Evolutionary conservation across 805 yeast species (phyloP), one percentile per base, ranked within the genome.

Genomic region (Tetrapisispora fleetii): DNA sequence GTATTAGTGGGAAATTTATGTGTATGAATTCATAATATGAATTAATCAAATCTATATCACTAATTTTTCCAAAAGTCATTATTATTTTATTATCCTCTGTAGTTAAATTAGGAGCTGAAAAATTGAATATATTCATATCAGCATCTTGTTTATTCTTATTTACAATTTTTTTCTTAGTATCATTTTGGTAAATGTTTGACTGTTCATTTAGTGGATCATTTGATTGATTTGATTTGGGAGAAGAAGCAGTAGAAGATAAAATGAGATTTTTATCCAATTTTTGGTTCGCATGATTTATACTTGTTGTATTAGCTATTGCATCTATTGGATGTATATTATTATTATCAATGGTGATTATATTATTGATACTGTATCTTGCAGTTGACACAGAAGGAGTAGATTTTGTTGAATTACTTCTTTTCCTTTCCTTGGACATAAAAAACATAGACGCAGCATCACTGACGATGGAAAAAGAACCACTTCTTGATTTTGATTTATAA

Each of bases 1-100:
- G 73, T 17, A 70, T 58, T 0, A 69, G 55, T 36, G 72, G 68
- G 54, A 70, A 63, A 10, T 65, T 62, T 16, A 68, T 63, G 48
- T 70, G 74, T 28, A 70, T 64, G 55, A 73, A 76, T 50, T 73
- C 77, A 53, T 76, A 77, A 54, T 55, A 78, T 48, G 65, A 65
- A 60, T 67, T 75, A 63, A 67, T 72, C 67, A 67, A 63, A 58
- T 64, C 76, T 54, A 54, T 54, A 48, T 64, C 67, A 10, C 63
- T 56, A 2, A 63, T 60, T 43, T 59, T 60, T 1, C 64, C 65
- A 48, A 61, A 63, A 3, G 52, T 48, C 17, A 58, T 52, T 19
- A 47, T 38, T 21, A 43, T 14, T 18, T 45, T 40, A 1, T 28
- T 4, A 24, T 36, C 24, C 14, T 21, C 28, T 21, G 33, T 10